Conservation (phyloP, 225 moss, liverwort and hornwort genomes). For the Sphagnum tenellum region DNA sequence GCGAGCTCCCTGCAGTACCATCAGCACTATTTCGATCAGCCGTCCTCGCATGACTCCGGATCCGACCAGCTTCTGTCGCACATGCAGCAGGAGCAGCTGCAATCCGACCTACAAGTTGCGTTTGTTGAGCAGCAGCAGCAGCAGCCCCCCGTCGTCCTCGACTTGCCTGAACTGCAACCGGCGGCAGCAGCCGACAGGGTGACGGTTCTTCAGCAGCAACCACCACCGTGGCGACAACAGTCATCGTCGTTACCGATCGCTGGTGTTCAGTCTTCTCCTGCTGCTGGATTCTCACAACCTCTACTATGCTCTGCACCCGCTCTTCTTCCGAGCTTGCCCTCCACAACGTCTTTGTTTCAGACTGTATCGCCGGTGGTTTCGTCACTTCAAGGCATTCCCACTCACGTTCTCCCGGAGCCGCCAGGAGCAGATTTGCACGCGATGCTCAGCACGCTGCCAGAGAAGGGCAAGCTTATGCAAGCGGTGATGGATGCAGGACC, state of each 20-base stretch:
- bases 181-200: too few species aligned
- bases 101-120: constrained; percentile 13
- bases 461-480: constrained; percentile 80
- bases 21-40: too few species aligned
- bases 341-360: constrained; percentile 28
- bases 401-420: constrained; percentile 49
- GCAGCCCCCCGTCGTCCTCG: constrained; percentile 23
- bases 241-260: constrained; percentile 3
- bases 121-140: constrained; percentile 34
- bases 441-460: constrained; percentile 72
- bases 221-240: too few species aligned
- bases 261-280: constrained; percentile 75
- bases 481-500: constrained; percentile 22
- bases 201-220: too few species aligned
- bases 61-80: constrained; percentile 66
- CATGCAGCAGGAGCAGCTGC: constrained; percentile 37
- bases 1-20: too few species aligned
- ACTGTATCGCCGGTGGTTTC: too few species aligned
- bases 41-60: constrained; percentile 35
- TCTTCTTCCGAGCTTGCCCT: constrained; percentile 49
- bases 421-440: constrained; percentile 79
- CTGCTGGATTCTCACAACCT: constrained; percentile 60
- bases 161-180: constrained; percentile 20
- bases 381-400: too few species aligned
- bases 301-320: constrained; percentile 46